These are phyloP conservation scores for Forsythia suspensa DNA, from an alignment of 257 asterid species.

Conservation along the genomic window DNA sequence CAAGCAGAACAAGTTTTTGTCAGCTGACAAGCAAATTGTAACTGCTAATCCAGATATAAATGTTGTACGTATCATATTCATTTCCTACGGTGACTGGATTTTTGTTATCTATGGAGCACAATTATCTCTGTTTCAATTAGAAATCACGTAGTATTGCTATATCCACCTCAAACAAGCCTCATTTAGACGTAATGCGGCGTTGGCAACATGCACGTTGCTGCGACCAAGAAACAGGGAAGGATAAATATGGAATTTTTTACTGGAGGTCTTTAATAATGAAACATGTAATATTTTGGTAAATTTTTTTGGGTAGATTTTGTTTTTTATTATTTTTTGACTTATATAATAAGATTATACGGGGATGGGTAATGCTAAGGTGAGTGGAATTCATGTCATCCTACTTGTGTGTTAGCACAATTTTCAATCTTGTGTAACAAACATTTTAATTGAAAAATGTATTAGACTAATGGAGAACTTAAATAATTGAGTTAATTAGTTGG, in stretches of 20 bases:
- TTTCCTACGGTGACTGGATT: not conserved
- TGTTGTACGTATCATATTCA: slow-evolving; percentile 26
- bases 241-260: not conserved
- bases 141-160: not conserved
- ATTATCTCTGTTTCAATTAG: not conserved
- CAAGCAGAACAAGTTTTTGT: slow-evolving; percentile 43
- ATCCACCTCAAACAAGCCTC: not conserved
- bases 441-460: no score
- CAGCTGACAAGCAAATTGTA: slow-evolving; percentile 50
- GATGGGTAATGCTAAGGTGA: not conserved
- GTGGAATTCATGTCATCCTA: not conserved
- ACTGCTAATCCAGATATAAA: slow-evolving; percentile 51
- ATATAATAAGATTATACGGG: no score
- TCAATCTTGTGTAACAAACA: no score
- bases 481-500: not conserved
- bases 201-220: not conserved
- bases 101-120: not conserved
- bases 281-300: no score
- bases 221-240: not conserved
- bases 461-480: not conserved
- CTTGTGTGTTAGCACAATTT: no score
- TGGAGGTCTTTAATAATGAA: not conserved
- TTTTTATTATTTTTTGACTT: not conserved
- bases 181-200: not conserved
- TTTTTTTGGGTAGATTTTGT: not conserved